phyloP scores from a whole-genome alignment of 345 rosid genomes.

The Mercurialis annua region DNA sequence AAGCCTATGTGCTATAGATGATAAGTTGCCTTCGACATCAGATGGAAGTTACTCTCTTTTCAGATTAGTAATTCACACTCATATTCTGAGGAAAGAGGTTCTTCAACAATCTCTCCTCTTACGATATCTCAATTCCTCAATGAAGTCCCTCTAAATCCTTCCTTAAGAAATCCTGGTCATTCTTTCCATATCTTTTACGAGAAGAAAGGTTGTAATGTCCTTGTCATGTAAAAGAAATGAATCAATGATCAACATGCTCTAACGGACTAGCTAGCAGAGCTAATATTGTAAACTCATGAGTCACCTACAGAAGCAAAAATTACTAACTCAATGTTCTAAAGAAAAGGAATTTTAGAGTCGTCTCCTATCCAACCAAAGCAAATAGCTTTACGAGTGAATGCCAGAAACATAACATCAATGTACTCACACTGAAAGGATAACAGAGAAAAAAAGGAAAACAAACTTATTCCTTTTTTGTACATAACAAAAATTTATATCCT shows the following conservation, averaged over 20 bases:
- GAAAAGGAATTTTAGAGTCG: no score
- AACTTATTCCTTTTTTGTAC: no score
- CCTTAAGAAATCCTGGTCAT: background rate
- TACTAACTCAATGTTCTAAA: no score
- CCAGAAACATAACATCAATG: no score
- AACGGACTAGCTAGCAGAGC: background rate
- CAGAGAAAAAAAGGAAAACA: no score
- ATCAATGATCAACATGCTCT: background rate
- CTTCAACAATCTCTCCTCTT: background rate
- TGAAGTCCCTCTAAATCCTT: background rate
- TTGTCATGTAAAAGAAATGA: background rate
- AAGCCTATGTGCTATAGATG: background rate
- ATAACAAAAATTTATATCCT: no score
- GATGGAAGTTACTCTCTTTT: background rate
- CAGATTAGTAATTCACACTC: background rate
- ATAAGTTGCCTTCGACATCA: background rate
- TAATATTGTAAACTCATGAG: no score
- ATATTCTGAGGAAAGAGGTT: background rate
- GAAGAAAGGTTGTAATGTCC: background rate
- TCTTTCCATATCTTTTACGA: background rate
- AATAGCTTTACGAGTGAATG: no score
- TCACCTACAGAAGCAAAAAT: no score
- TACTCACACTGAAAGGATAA: no score
- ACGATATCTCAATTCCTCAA: slow-evolving; percentile 2
- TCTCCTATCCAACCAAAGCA: no score